Conservation (phyloP, 495 filamentous ascomycete species). For the Penicillium silybi region DNA sequence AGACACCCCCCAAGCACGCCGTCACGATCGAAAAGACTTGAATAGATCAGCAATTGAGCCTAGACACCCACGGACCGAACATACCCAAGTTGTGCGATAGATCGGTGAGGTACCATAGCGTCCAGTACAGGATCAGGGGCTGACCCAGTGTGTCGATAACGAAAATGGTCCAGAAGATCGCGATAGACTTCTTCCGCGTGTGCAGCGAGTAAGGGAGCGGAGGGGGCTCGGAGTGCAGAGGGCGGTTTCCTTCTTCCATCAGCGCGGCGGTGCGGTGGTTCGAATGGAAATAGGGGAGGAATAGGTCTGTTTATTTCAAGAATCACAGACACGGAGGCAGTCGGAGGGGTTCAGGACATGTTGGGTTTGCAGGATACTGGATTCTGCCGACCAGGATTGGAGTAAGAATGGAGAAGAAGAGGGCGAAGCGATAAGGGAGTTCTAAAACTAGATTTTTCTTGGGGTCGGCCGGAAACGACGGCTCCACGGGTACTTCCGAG, state of each 20-base stretch:
- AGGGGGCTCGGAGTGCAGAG: conserved; percentile 38
- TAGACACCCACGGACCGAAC: conserved; percentile 11
- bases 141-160: conserved; percentile 50
- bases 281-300: neutral
- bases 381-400: neutral
- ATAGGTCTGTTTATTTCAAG: neutral
- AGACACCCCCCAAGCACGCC: conserved; percentile 51
- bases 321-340: neutral
- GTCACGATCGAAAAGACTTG: conserved; percentile 59
- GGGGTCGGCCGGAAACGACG: conserved; percentile 23
- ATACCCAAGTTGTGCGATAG: conserved; percentile 53
- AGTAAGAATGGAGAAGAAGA: neutral
- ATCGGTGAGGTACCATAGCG: conserved; percentile 51
- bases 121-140: conserved; percentile 55
- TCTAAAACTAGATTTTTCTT: conserved; percentile 9
- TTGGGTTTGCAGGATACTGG: neutral
- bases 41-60: conserved; percentile 21
- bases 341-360: conserved; percentile 13
- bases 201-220: conserved; percentile 54
- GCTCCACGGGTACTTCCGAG: conserved; percentile 17
- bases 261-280: conserved; percentile 18
- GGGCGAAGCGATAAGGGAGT: neutral
- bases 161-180: conserved; percentile 57
- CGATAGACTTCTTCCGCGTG: conserved; percentile 51
- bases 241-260: conserved; percentile 35